Evolutionary conservation across 805 yeast genomes (phyloP).

Genomic region (Isabelozyma rhagii): DNA sequence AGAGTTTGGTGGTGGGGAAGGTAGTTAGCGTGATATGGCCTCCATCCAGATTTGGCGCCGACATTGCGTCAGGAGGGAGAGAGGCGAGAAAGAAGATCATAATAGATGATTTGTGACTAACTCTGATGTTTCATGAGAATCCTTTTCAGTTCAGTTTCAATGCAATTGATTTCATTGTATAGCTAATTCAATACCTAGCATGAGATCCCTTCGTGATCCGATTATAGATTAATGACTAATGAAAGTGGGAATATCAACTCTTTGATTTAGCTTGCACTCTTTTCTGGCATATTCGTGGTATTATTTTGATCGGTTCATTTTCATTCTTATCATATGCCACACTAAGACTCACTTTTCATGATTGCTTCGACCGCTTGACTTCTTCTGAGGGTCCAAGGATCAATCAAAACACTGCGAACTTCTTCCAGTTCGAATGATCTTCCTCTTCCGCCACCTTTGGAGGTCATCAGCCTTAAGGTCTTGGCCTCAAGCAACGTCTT

Average conservation of each 20-base stretch:
- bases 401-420: background rate
- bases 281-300: too few species aligned
- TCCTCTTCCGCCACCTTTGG: background rate
- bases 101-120: background rate
- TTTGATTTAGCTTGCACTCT: too few species aligned
- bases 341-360: background rate
- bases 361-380: background rate
- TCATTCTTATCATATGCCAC: too few species aligned
- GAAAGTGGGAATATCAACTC: too few species aligned
- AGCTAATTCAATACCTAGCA: too few species aligned
- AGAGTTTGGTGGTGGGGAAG: conserved; percentile 76
- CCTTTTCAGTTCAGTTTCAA: too few species aligned
- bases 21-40: conserved; percentile 75
- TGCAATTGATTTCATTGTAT: too few species aligned
- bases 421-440: background rate
- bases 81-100: conserved; percentile 10
- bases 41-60: conserved; percentile 24
- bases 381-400: background rate
- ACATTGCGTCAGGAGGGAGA: conserved; percentile 21
- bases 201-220: too few species aligned
- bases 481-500: conserved; percentile 16
- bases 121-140: too few species aligned
- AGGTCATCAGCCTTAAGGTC: conserved; percentile 13
- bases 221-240: too few species aligned
- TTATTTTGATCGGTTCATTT: too few species aligned